Evolutionary conservation across 805 yeast genomes (phyloP), one percentile per base, ranked within the genome.

Genomic region (Zygotorulaspora sp.): DNA sequence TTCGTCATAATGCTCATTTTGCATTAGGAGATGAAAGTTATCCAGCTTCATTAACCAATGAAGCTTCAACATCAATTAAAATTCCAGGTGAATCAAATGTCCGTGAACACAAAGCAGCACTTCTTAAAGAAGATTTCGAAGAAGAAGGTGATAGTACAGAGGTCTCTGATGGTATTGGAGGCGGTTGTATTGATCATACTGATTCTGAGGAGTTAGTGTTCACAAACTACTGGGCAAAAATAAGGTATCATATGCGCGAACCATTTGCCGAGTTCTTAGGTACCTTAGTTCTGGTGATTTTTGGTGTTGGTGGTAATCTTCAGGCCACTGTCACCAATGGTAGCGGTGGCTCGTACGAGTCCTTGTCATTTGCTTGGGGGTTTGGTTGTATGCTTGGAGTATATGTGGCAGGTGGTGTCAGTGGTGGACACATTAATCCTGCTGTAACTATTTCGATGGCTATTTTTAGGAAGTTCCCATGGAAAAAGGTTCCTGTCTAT

Each of bases 361-460:
- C 68, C 12, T 52, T 68, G 40, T 65, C 68, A 5, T 53, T 69
- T 39, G 55, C 66, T 3, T 70, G 74, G 74, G 75, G 74, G 29
- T 47, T 68, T 26, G 75, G 70, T 6, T 70, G 68, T 30, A 67
- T 68, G 66, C 44, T 69, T 25, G 75, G 74, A 34, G 68, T 67
- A 38, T 52, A 58, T 30, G 57, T 57, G n/a, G 62, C 71, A 29
- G 72, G 72, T 33, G 75, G 75, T 44, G 55, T 69, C 37, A 67
- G 73, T 41, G 75, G 74, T 48, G 75, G 71, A 22, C 75, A 70
- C 43, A 49, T 70, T 36, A 70, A 71, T 52, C 75, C 75, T 3
- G 72, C 72, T 44, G 69, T 70, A 28, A 68, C 75, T 6, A 34
- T 71, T 9, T 55, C 65, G 7, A 56, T 67, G 48, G 72, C 74